Conservation (phyloP, 306 rosid genomes). For the Elaeagnus macrophylla region DNA sequence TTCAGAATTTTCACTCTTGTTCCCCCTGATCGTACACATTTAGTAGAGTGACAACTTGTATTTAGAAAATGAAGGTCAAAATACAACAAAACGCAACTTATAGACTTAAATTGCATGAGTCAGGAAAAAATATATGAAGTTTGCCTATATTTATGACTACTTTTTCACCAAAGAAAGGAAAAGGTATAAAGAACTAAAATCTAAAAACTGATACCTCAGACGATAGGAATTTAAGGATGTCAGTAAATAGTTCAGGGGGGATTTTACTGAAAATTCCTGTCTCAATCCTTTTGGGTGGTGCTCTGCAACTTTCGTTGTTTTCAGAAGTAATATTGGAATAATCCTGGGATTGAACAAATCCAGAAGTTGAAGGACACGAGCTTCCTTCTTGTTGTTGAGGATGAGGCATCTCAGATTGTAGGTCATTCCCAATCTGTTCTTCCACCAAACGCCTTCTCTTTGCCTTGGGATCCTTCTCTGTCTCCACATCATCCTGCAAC, state of each 20-base stretch:
- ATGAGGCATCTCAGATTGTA: neutral
- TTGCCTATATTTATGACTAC: too few species aligned
- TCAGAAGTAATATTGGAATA: neutral
- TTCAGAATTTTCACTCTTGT: too few species aligned
- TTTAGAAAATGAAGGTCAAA: neutral
- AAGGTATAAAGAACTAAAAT: neutral
- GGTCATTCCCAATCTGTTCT: conserved; percentile 15
- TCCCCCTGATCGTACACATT: too few species aligned
- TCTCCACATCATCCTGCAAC: conserved; percentile 30
- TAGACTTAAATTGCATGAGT: neutral
- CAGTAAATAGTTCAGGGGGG: conserved; percentile 72
- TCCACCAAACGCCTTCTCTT: conserved; percentile 41
- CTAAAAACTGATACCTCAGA: conserved; percentile 41
- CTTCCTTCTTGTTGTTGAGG: conserved; percentile 11
- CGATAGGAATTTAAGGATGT: conserved; percentile 82
- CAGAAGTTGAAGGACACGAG: conserved; percentile 14
- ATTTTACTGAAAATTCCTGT: conserved; percentile 61
- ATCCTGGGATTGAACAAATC: too few species aligned
- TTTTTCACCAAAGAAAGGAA: neutral
- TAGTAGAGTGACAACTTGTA: too few species aligned
- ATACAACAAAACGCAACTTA: neutral
- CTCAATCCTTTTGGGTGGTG: conserved; percentile 33
- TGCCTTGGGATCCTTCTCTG: conserved; percentile 39
- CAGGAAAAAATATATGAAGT: too few species aligned
- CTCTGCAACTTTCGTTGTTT: neutral